Conservation (phyloP, 2,329 filamentous ascomycete genomes). For the Gaeumannomyces tritici region DNA sequence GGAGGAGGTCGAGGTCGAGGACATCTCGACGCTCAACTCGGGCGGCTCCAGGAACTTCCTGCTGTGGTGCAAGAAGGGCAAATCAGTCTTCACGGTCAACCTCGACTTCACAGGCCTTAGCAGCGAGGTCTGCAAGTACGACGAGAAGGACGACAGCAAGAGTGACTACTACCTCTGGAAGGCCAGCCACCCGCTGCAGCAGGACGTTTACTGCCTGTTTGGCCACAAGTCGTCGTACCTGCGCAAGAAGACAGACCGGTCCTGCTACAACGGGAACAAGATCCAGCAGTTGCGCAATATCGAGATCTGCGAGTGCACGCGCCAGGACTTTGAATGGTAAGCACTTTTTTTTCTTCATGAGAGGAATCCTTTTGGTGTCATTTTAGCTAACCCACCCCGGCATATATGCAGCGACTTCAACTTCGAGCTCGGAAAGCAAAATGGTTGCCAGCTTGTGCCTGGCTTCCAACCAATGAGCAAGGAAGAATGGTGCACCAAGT, state of each 20-base stretch:
- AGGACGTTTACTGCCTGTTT: constrained; percentile 81
- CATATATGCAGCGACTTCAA: constrained; percentile 68
- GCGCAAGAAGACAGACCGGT: constrained; percentile 69
- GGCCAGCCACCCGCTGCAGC: constrained; percentile 67
- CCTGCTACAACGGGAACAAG: constrained; percentile 74
- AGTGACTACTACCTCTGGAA: constrained; percentile 81
- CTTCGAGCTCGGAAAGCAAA: constrained; percentile 69
- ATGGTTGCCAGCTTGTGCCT: constrained; percentile 63
- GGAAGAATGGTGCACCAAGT: constrained; percentile 38
- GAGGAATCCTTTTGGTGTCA: neutral
- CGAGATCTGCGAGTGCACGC: constrained; percentile 72
- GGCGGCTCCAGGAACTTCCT: constrained; percentile 88
- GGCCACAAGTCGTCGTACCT: constrained; percentile 84
- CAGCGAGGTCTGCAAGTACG: constrained; percentile 61
- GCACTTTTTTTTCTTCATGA: constrained; percentile 16
- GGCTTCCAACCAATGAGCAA: constrained; percentile 55
- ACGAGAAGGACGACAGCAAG: constrained; percentile 42
- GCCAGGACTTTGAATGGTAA: constrained; percentile 88
- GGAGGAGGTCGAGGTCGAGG: constrained; percentile 60
- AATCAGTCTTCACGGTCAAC: constrained; percentile 60
- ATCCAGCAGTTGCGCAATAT: constrained; percentile 64
- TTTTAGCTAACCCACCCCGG: neutral
- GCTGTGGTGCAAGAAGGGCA: constrained; percentile 65
- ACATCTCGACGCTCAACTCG: constrained; percentile 81
- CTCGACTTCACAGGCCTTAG: constrained; percentile 81